Conservation (phyloP, 805 yeast species). For the Brettanomyces bruxellensis region DNA sequence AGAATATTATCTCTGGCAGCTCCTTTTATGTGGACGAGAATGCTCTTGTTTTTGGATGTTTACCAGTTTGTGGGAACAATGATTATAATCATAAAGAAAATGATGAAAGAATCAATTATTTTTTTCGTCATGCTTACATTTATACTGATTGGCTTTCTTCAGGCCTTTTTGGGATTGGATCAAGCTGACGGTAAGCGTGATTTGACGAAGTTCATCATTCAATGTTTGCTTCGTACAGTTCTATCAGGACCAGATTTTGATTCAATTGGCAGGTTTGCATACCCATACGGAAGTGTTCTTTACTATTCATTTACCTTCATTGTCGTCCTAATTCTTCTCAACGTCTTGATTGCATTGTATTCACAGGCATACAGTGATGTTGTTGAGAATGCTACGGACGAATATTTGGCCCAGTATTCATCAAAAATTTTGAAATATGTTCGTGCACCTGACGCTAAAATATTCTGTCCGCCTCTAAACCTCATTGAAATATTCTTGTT, state of each 20-base stretch:
- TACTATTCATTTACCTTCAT: conserved; percentile 73
- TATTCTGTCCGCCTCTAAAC: conserved; percentile 81
- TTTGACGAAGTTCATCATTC: conserved; percentile 54
- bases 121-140: conserved; percentile 68
- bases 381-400: conserved; percentile 75
- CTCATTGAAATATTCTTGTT: conserved; percentile 51
- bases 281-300: conserved; percentile 76
- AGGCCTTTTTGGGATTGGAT: conserved; percentile 81
- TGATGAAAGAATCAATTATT: conserved; percentile 81
- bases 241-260: conserved; percentile 68
- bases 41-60: conserved; percentile 69
- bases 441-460: conserved; percentile 81
- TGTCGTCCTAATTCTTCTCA: conserved; percentile 66
- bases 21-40: conserved; percentile 79
- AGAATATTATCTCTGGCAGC: conserved; percentile 71
- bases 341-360: conserved; percentile 76
- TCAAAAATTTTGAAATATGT: conserved; percentile 76
- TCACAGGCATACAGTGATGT: conserved; percentile 78
- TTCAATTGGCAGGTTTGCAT: conserved; percentile 63
- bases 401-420: conserved; percentile 76
- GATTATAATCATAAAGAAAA: conserved; percentile 74
- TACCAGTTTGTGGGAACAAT: conserved; percentile 79
- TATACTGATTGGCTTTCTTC: conserved; percentile 72
- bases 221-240: conserved; percentile 61
- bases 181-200: conserved; percentile 80